Percentiles rank a stretch among this genome's conserved stretches.
Conservation (phyloP, 192 early-diverging fungal species). For the Coemansia sp. region DNA sequence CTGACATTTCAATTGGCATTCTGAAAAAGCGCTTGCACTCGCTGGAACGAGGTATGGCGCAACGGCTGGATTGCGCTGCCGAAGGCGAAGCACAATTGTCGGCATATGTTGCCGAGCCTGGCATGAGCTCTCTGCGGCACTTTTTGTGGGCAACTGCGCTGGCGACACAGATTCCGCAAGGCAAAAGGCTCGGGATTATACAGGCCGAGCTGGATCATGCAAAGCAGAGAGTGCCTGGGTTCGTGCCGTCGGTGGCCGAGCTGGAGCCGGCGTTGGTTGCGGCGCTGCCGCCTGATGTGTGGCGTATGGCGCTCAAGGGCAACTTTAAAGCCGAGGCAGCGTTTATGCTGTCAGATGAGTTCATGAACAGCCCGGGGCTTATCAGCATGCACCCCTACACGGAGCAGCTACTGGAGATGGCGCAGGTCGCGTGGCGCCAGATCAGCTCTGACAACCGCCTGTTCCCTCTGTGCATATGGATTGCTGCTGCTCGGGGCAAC, state of each 20-base stretch:
- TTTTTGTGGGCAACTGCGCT: slow-evolving; percentile 35
- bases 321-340: slow-evolving; percentile 33
- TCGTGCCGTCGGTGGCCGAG: slow-evolving; percentile 13
- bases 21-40: slow-evolving; percentile 21
- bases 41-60: slow-evolving; percentile 6
- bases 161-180: not conserved
- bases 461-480: slow-evolving; percentile 21
- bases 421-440: not conserved
- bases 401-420: not conserved
- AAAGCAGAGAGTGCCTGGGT: slow-evolving; percentile 9
- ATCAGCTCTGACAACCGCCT: slow-evolving; percentile 24
- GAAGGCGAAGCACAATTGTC: not conserved
- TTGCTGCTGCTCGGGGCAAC: slow-evolving; percentile 22
- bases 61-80: not conserved
- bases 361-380: slow-evolving; percentile 4
- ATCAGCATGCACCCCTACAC: not conserved
- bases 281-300: slow-evolving; percentile 16
- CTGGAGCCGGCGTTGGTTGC: slow-evolving; percentile 35
- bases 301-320: slow-evolving; percentile 15
- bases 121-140: slow-evolving; percentile 15
- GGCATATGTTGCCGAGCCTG: not conserved
- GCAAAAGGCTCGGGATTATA: not conserved
- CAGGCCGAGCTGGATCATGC: slow-evolving; percentile 17
- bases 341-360: slow-evolving; percentile 33
- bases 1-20: not conserved